Base-by-base conservation (phyloP, 176 grass and related monocot genomes). In the Raddia guianensis region DNA sequence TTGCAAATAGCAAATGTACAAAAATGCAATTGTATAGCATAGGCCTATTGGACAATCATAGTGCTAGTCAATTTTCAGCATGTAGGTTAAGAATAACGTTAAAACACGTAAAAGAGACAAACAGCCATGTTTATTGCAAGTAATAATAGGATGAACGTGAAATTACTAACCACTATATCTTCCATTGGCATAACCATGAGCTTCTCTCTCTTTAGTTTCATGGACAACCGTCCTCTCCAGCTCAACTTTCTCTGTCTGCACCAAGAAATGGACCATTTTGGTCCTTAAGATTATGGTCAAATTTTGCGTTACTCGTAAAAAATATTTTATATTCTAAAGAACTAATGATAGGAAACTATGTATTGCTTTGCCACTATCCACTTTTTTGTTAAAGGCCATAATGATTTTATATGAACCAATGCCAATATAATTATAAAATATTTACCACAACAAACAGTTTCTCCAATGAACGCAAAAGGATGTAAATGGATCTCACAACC, bases 181-280 rank as follows among this genome's bases (percentile, higher is more conserved):
- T 63, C 92, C 86, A 3, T 92, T 94, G 8, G 61, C 74, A 56
- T 70, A 81, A 40, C 84, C 74, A 73, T 90, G 73, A 47, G 81
- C 67, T 68, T 94, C 95, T 47, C 95, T 91, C 87, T 94, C 95
- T 77, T 94, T 98, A 85, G 87, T 94, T 94, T 91, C 92, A 75
- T 94, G 91, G 12, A 98, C 83, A 80, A 98, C 90, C 20, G 95
- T 98, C 79, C 91, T 94, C 80, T 98, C 95, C 70, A 98, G 75
- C 64, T 98, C 95, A 78, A 98, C 90, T 91, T 98, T 97, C 83
- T 98, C 92, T 50, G 92, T 94, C 95, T 98, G 86, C 67, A 92
- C 44, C 59, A 84, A 89, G 59, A 83, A 72, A 91, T 76, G 66
- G 51, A 85, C 34, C 68, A 55, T 74, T 16, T 63, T 54, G 14